Conservation (phyloP, 345 rosid species). For the Citrus inodora region DNA sequence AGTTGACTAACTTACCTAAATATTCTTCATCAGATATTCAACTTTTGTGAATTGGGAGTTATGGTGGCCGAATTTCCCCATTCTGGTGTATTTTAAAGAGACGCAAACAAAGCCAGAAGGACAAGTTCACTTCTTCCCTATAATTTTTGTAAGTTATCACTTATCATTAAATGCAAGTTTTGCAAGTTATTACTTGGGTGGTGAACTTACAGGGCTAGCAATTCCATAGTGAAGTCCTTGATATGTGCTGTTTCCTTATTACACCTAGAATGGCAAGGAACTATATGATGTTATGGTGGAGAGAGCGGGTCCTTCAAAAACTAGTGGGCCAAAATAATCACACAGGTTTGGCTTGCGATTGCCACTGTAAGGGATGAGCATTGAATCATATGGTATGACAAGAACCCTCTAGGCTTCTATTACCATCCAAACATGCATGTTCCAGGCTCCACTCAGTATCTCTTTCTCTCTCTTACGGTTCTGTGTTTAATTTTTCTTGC, state of each 20-base stretch:
- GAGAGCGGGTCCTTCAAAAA: conserved; percentile 68
- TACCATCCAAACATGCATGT: not conserved
- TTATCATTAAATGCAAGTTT: not conserved
- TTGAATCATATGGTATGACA: conserved; percentile 1
- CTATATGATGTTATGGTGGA: conserved; percentile 75
- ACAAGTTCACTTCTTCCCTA: conserved; percentile 82
- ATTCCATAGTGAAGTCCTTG: not conserved
- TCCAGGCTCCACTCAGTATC: no score
- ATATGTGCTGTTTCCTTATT: not conserved
- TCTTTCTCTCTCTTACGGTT: not conserved
- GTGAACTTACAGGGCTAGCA: not conserved
- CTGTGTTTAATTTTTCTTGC: not conserved
- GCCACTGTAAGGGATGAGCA: not conserved
- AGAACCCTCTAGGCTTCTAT: not conserved
- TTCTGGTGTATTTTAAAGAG: conserved; percentile 73
- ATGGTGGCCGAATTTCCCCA: conserved; percentile 81
- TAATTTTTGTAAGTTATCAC: conserved; percentile 60
- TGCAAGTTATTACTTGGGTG: not conserved
- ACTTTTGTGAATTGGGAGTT: conserved; percentile 82
- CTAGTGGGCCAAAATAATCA: conserved; percentile 49
- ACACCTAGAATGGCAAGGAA: conserved; percentile 57
- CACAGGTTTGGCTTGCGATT: not conserved
- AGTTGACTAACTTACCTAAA: not conserved
- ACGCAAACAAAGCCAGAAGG: conserved; percentile 76
- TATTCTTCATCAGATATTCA: conserved; percentile 42